Conservation (phyloP, 1,284 basidiomycete species). For the Grifola frondosa region DNA sequence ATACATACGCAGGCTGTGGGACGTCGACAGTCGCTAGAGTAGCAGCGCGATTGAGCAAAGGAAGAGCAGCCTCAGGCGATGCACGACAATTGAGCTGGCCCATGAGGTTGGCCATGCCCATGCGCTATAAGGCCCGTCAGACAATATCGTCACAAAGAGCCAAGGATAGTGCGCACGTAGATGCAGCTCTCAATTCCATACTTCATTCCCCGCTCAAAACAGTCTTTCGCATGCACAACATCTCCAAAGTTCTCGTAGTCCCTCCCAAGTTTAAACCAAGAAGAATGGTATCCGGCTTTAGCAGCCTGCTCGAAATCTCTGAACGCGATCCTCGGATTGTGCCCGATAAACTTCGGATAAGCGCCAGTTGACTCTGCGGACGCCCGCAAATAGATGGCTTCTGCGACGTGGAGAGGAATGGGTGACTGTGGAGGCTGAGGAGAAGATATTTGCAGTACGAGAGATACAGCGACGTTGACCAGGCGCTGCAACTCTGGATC, state of each 20-base stretch:
- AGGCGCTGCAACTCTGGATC: conserved; percentile 66
- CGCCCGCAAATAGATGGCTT: conserved; percentile 76
- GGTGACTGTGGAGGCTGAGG: conserved; percentile 28
- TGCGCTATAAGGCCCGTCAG: conserved; percentile 54
- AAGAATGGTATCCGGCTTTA: conserved; percentile 64
- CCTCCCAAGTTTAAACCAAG: conserved; percentile 88
- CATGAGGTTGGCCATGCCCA: conserved; percentile 89
- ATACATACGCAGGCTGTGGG: conserved; percentile 87
- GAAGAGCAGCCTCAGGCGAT: conserved; percentile 60
- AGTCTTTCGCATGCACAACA: conserved; percentile 31
- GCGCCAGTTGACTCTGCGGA: conserved; percentile 70
- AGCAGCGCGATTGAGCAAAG: conserved; percentile 77
- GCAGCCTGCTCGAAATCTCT: conserved; percentile 85
- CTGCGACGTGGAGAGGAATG: conserved; percentile 54
- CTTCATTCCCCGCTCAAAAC: conserved; percentile 25
- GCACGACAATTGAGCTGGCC: conserved; percentile 76
- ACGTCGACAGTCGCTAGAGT: conserved; percentile 71
- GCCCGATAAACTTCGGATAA: conserved; percentile 57
- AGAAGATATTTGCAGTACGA: conserved; percentile 55
- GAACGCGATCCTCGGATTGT: conserved; percentile 81
- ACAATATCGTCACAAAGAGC: too few species aligned
- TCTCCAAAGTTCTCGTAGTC: conserved; percentile 92
- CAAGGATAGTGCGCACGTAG: conserved; percentile 20
- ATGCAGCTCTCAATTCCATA: conserved; percentile 24
- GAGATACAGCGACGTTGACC: conserved; percentile 62